phyloP scores from a whole-genome alignment of 2,329 filamentous ascomycete species.

The Colletotrichum neosansevieriae region DNA sequence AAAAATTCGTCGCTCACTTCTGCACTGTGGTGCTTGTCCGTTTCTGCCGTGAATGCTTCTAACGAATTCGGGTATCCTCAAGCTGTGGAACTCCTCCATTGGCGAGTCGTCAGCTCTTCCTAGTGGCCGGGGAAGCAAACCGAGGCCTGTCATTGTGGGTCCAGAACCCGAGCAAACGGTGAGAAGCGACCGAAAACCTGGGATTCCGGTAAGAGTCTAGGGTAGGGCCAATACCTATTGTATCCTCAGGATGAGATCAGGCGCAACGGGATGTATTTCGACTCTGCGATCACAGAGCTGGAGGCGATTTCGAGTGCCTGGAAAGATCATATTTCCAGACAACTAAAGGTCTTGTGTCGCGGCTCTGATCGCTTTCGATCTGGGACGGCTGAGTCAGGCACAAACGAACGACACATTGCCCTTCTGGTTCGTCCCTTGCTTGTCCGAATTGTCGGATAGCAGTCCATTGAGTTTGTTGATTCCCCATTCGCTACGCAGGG shows the following conservation, averaged over 20 bases:
- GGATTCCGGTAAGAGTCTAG: not conserved
- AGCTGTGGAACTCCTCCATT: constrained; percentile 9
- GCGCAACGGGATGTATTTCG: not conserved
- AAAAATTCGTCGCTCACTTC: not conserved
- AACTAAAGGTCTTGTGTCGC: not conserved
- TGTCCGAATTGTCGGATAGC: constrained; percentile 4
- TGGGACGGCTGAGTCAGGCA: not conserved
- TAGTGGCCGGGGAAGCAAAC: constrained; percentile 31
- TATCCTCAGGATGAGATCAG: not conserved
- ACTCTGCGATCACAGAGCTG: not conserved
- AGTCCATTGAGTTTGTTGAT: constrained; percentile 7
- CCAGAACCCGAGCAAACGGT: constrained; percentile 19
- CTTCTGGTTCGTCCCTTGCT: constrained; percentile 6
- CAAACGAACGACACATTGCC: not conserved
- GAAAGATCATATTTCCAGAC: too few species aligned
- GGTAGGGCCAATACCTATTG: not conserved
- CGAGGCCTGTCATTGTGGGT: constrained; percentile 18
- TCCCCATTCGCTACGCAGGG: not conserved
- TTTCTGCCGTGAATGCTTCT: constrained; percentile 3
- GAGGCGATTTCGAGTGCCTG: too few species aligned
- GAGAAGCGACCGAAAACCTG: constrained; percentile 17
- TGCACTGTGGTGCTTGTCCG: not conserved
- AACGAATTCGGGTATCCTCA: not conserved
- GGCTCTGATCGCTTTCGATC: not conserved
- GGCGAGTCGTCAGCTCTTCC: constrained; percentile 16